Evolutionary conservation across 2,329 filamentous ascomycete species (phyloP).

Genomic region (Fusarium nodosum): DNA sequence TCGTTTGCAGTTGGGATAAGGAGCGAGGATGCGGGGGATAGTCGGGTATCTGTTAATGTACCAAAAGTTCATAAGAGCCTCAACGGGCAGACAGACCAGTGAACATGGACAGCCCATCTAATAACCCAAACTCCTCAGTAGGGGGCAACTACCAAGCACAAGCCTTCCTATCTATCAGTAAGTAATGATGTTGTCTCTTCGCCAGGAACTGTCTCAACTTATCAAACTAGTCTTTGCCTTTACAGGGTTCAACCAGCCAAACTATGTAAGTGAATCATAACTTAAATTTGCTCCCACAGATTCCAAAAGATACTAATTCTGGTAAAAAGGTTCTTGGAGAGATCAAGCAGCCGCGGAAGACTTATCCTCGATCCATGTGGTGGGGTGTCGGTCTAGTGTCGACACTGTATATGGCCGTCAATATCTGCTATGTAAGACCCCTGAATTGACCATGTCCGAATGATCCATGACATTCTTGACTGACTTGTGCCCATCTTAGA

Average conservation of each 20-base stretch:
- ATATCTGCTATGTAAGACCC: not conserved
- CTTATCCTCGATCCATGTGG: not conserved
- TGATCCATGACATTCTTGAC: rapidly evolving
- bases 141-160: not conserved
- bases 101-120: too few relatives aligned
- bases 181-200: not conserved
- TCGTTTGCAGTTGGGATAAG: not conserved
- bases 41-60: not conserved
- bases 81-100: not conserved
- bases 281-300: not conserved
- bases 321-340: not conserved
- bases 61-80: not conserved
- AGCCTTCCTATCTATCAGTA: not conserved
- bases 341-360: not conserved
- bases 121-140: too few relatives aligned
- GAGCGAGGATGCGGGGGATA: not conserved
- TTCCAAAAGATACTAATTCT: not conserved
- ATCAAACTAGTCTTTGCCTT: not conserved
- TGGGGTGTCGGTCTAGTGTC: not conserved
- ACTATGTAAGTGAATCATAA: not conserved
- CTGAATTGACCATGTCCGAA: not conserved
- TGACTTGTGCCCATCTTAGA: not conserved
- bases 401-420: not conserved
- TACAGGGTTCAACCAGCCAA: not conserved
- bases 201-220: not conserved